Percentiles rank a stretch among this genome's conserved stretches.
Conservation (phyloP, 768 basidiomycete genomes). For the Paxillus ammoniavirescens region DNA sequence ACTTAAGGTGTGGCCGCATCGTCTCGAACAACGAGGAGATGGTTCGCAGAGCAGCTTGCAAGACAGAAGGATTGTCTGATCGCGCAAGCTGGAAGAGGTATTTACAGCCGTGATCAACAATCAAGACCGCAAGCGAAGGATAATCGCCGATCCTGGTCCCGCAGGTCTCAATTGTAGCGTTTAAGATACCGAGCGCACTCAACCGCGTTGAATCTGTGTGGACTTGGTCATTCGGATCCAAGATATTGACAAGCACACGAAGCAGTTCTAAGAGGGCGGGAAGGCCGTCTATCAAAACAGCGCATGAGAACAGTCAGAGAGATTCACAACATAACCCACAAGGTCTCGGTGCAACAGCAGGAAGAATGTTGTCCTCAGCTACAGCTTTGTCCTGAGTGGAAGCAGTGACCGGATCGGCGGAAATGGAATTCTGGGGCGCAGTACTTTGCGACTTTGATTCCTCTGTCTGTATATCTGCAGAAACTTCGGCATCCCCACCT, state of each 20-base stretch:
- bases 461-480: conserved; percentile 11
- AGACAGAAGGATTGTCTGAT: conserved; percentile 78
- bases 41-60: conserved; percentile 79
- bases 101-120: conserved; percentile 91
- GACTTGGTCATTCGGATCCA: conserved; percentile 91
- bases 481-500: conserved; percentile 8
- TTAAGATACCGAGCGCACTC: conserved; percentile 83
- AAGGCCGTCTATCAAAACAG: conserved; percentile 62
- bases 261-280: conserved; percentile 91
- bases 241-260: conserved; percentile 90
- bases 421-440: neutral
- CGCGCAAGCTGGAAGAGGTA: conserved; percentile 96
- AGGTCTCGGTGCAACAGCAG: conserved; percentile 17
- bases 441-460: neutral
- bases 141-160: conserved; percentile 75
- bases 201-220: conserved; percentile 96
- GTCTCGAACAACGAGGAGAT: conserved; percentile 88
- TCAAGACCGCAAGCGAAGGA: conserved; percentile 71
- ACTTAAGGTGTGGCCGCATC: conserved; percentile 80
- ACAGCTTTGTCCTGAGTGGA: conserved; percentile 2
- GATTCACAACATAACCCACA: conserved; percentile 12
- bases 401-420: neutral
- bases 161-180: conserved; percentile 82
- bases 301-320: neutral
- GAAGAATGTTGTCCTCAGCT: conserved; percentile 36